phyloP scores from a whole-genome alignment of 2,329 filamentous ascomycete genomes.

The Didymella arachidicola region DNA sequence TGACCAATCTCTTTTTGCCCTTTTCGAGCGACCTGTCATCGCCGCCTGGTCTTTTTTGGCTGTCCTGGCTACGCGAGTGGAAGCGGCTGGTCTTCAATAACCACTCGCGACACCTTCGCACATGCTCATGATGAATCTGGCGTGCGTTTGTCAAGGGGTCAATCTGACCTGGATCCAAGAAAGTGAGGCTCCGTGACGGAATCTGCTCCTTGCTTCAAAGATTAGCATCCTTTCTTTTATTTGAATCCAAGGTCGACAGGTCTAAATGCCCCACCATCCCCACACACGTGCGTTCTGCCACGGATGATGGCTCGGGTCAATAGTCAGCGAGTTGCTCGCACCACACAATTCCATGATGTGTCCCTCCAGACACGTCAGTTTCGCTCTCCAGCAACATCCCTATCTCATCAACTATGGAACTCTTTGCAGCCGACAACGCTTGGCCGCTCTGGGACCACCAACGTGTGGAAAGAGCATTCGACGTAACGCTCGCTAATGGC shows the following conservation, averaged over 20 bases:
- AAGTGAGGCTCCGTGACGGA: no score
- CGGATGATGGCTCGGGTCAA: constrained; percentile 13
- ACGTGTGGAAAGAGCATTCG: constrained; percentile 24
- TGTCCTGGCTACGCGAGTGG: no score
- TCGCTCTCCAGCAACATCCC: not conserved
- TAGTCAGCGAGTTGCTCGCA: constrained; percentile 6
- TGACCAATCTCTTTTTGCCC: constrained; percentile 19
- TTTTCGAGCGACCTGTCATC: not conserved
- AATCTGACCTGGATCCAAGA: no score
- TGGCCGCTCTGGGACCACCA: constrained; percentile 20
- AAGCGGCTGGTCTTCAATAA: no score
- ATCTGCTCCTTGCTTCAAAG: no score
- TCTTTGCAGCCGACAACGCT: constrained; percentile 13
- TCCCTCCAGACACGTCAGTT: not conserved
- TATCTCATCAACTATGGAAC: not conserved
- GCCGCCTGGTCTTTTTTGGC: not conserved
- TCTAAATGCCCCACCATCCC: not conserved
- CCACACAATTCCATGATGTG: constrained; percentile 6
- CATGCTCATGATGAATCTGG: no score
- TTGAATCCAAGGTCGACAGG: no score
- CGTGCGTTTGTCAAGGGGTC: no score
- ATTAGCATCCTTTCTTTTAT: no score
- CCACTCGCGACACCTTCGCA: no score
- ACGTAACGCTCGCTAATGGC: constrained; percentile 1
- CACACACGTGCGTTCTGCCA: not conserved